A percentile compares a stretch with the other conserved stretches of the same genome.
Conservation (phyloP, 257 asterid species). For the Solanum stenotomum region DNA sequence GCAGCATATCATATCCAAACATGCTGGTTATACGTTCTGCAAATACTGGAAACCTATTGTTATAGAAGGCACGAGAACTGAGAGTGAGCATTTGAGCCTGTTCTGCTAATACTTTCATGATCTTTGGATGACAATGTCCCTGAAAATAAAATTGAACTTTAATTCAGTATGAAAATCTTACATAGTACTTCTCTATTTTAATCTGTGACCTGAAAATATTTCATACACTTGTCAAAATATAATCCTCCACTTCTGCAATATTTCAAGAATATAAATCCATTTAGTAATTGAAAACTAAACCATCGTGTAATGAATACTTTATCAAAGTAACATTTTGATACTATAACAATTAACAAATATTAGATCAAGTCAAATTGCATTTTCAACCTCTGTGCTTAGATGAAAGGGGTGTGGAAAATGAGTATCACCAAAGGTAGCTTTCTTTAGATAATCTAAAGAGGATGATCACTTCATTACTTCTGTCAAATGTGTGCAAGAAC, state of each 20-base stretch:
- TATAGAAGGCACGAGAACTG: slow-evolving; percentile 93
- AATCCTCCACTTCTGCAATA: not conserved
- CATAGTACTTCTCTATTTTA: not conserved
- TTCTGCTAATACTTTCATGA: slow-evolving; percentile 66
- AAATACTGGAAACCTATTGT: slow-evolving; percentile 71
- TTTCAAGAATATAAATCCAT: not conserved
- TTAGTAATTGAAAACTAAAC: not conserved
- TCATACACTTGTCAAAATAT: not conserved
- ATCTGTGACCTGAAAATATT: not conserved
- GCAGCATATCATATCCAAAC: slow-evolving; percentile 90
- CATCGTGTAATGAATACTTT: not conserved
- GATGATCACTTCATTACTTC: not conserved
- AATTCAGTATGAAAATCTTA: not conserved
- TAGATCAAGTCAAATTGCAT: not conserved
- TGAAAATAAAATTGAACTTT: slow-evolving; percentile 19
- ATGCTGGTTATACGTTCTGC: slow-evolving; percentile 66
- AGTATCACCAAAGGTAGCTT: not conserved
- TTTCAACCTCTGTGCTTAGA: not conserved
- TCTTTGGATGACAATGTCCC: slow-evolving; percentile 99
- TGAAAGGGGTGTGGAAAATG: not conserved
- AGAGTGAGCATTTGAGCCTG: slow-evolving; percentile 88
- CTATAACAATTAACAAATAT: not conserved
- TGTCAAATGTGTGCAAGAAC: not conserved
- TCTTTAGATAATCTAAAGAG: not conserved
- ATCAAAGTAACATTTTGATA: not conserved